Conservation (phyloP, 1,139 yeast genomes). For the Magnusiomyces fungicola region DNA sequence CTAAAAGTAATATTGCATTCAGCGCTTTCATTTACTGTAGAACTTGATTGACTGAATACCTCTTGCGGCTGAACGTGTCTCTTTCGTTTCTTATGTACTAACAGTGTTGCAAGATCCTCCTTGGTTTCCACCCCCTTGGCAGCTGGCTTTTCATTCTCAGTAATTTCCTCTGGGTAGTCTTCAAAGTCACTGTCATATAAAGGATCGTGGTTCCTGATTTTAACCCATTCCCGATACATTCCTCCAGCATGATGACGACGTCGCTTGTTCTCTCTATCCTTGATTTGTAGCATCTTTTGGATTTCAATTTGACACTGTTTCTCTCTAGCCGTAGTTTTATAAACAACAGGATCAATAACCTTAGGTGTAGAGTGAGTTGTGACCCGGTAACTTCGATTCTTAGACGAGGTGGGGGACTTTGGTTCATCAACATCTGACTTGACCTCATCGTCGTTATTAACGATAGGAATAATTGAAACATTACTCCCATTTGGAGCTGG, state of each 20-base stretch:
- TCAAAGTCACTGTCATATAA: conserved; percentile 31
- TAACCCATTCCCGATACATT: conserved; percentile 25
- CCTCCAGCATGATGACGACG: conserved; percentile 23
- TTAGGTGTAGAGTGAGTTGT: too few relatives aligned
- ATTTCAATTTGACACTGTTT: conserved; percentile 17
- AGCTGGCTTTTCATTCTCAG: background rate
- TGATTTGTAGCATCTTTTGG: conserved; percentile 20
- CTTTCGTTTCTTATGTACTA: conserved; percentile 5
- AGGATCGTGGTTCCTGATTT: conserved; percentile 28
- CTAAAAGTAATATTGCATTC: background rate
- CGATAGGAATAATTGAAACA: too few relatives aligned
- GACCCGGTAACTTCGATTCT: too few relatives aligned
- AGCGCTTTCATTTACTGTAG: background rate
- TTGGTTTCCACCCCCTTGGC: background rate
- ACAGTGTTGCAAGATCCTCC: background rate
- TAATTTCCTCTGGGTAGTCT: conserved; percentile 7
- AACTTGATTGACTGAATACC: background rate
- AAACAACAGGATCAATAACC: background rate
- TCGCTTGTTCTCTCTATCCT: conserved; percentile 22
- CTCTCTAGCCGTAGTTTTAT: background rate
- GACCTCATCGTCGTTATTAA: too few relatives aligned
- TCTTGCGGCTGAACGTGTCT: conserved; percentile 5
- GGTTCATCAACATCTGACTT: too few relatives aligned
- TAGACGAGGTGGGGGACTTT: too few relatives aligned
- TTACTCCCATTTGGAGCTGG: too few relatives aligned